Evolutionary conservation across 768 basidiomycete genomes (phyloP), one percentile per base, ranked within the genome.

Genomic region (Rhizopogon roseolus): DNA sequence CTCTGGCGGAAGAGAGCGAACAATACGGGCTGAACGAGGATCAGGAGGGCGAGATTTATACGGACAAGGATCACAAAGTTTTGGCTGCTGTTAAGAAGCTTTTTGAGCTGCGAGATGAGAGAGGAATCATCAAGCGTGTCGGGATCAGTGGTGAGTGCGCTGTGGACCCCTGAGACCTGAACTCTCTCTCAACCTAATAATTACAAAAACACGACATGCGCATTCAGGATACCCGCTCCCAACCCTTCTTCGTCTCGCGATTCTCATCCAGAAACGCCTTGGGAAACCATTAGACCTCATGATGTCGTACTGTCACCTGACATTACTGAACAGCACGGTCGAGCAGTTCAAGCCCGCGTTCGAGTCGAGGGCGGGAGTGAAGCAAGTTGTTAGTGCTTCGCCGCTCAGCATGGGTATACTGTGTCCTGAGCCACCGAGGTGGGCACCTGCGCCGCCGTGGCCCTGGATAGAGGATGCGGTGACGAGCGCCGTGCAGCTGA

Each of bases 391-490:
- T 49, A 74, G 85, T 2, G 93, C 93, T 1, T 92, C 91, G 2
- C 93, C 93, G 7, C 75, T 95, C 50, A 85, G 81, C 64, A 94
- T 94, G 92, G 86, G 86, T 0, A 78, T 94, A 3, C 76, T 95
- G 34, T 82, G 83, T 0, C 68, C 73, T 8, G 65, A 64, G 1
- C 75, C 78, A 2, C 86, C 87, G 1, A 11, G 66, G 2, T 94
- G 91, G 92, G 90, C 93, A 63, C 90, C 91, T 14, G 89, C 90
- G 6, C 78, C 90, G 17, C 32, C 32, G 8, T 32, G 29, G 29
- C 61, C 66, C 13, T 69, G 62, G 11, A 55, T 90, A 39, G 73
- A 63, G 27, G 66, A 69, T 11, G 82, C 80, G 0, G 76, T 74
- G 7, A 54, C 60, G 17, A 64, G 69, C 8, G 81, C 79, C 0